Evolutionary conservation across 176 grass and related monocot species (phyloP), one percentile per base, ranked within the genome.

Genomic region (Lolium rigidum): DNA sequence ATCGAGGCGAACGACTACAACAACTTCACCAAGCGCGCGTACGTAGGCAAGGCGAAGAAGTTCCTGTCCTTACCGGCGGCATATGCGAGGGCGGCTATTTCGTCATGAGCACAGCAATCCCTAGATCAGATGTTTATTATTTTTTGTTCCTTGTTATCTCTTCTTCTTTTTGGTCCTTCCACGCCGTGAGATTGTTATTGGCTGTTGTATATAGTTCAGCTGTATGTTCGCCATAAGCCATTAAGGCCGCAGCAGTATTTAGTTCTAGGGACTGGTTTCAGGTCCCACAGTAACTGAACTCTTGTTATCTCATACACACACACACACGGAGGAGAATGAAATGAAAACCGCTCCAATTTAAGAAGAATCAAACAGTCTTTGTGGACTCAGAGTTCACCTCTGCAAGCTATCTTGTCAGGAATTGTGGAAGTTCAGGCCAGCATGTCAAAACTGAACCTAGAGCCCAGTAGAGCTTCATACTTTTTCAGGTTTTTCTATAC

Each of bases 1-100:
- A 96, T 99, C 17, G 92, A 99, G 86, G 97, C 88, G 9, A 99
- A 99, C 35, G 97, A 99, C 76, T 99, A 99, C 59, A 35, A 99
- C 80, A 99, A 96, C 79, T 99, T 99, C 88, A 99, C 92, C 46
- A 96, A 96, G 84, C 90, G 97, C 0, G 94, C 97, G 0, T 96
- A 87, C 2, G 94, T 99, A 18, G 91, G 94, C 41, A 99, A 98
- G 87, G 86, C 84, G 2, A 94, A 92, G 92, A 98, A 99, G 84
- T 71, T 99, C 39, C 74, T 92, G 70, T 92, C 94, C 0, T 31
- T 98, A 16, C 94, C 97, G 0, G 24, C 85, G 0, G 97, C 92
- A 28, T 99, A 96, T 18, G 92, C 92, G 12, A 93, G 80, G 87
- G 88, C 97, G 20, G 83, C 86, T 25, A 20, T 94, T 22, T 87